Evolutionary conservation across 345 rosid species (phyloP), one percentile per base, ranked within the genome.

Genomic region (Trapa bicornis): DNA sequence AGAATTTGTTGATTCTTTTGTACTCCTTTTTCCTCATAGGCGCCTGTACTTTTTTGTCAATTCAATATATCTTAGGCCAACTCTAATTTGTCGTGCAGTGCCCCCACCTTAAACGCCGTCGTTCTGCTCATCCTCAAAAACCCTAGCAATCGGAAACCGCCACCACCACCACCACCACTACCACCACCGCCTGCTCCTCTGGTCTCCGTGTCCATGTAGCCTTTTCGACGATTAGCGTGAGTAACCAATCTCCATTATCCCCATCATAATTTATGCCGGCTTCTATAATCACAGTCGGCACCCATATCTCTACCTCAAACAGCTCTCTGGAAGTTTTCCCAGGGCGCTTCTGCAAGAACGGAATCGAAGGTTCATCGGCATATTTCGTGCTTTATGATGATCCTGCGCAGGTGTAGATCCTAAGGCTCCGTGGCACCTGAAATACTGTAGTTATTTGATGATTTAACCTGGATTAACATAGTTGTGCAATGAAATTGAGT

Each of bases 351-450:
- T 82, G 78, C 37, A 82, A 64, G 61, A 70, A 72, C 3, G 82
- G 54, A 73, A 48, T 8, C 84, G 70, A 77, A 84, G 74, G 32
- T 70, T 76, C 50, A 75, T 76, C 0, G 89, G 79, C 15, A 80
- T 74, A 78, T 54, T 56, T 70, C 47, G 48, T 35, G 52, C 17
- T 67, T 65, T 2, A n/a, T 39, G 10, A 81, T 61, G 22, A 65
- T 61, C 13, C 78, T 72, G 63, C 75, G 74, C 14, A 22, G 75
- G 70, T 78, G 73, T 56, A 84, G 57, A 74, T 66, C 70, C 9
- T 65, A 53, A 15, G 78, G 66, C 66, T 76, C 75, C 32, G 29
- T 37, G 36, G 39, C 52, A 7, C 75, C 72, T 4, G 57, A 65
- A 6, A 47, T 70, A 63, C 39, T 43, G 11, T 50, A 38, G 67